Base-by-base conservation (phyloP, 225 moss, liverwort and hornwort genomes). In the Sphagnum contortum region DNA sequence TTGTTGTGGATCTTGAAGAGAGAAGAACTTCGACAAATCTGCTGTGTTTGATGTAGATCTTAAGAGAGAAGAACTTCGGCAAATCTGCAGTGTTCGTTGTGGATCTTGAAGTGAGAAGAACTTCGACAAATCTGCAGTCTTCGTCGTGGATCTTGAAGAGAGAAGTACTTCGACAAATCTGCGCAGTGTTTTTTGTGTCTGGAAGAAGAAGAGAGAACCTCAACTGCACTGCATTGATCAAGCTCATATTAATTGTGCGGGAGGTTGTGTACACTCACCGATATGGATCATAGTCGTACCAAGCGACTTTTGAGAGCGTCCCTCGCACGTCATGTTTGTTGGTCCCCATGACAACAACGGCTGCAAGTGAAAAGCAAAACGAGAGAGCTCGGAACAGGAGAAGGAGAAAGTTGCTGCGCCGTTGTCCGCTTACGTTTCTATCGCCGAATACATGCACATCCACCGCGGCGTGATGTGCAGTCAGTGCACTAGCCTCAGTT, bases 261-360 rank as follows among this genome's bases (percentile, higher is more conserved):
- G 53, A 8, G 44, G 48, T 63, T 46, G 46, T 47, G 50, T 57
- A 48, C 29, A 29, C 72, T 67, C 75, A 87, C 87, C 87, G 75
- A 7, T 83, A 87, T 9, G 82, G 80, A 74, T 83, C 87, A 62
- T 79, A 83, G 70, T 83, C 49, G 55, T 87, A 65, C 87, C 87
- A 87, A 45, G 75, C 76, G 55, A 80, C 78, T 69, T 68, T 78
- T 48, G 4, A 6, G 9, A 62, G 46, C 48, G 80, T 65, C 4
- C 71, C 75, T 50, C 51, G 61, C 29, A 87, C 60, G 56, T 52
- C 50, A 49, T 83, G 71, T 12, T 55, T 78, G 74, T 87, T 80
- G 12, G 80, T 80, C 60, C 80, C 87, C 87, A 87, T 87, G 50
- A 83, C 73, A 59, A 78, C 49, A 67, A 87, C 78, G 29, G 87